Evolutionary conservation across 2,329 filamentous ascomycete species (phyloP), one percentile per base, ranked within the genome.

Genomic region (Fusarium longipes): DNA sequence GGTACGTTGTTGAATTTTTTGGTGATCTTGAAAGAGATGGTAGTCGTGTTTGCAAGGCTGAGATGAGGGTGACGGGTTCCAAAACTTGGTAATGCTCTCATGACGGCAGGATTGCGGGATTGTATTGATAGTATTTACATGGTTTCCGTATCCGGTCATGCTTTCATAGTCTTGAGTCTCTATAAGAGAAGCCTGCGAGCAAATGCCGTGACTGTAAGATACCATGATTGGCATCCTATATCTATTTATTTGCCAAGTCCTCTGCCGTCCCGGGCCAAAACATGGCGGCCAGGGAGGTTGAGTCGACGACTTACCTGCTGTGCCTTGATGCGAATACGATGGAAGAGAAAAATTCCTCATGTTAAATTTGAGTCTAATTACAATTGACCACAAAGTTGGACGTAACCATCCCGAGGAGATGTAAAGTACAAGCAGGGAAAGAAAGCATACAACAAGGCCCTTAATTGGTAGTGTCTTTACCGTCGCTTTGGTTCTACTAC

Each of bases 351-450:
- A 8, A 7, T 6, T n/a, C 22, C 18, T 10, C 15, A 9, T 9
- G 17, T 11, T 33, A 54, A 32, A 32, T 40, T 30, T 30, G 25
- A 38, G 36, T 50, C 11, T 24, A 36, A 14, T 48, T 9, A 10
- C 5, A 40, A 25, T 11, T 40, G 22, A 40, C 20, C 38, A 24
- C 11, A 40, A 3, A 17, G 14, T 20, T 33, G 29, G n/a, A 30
- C 10, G 24, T 11, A 8, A 20, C 20, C 33, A 38, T 36, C 38
- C 64, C 58, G 59, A 65, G 64, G 59, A 67, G 27, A 67, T 67
- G n/a, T 22, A 32, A 32, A 24, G 5, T 17, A n/a, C n/a, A n/a
- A n/a, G 32, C 36, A 8, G 17, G 35, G 17, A 10, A 32, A 32
- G 14, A 54, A 15, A 54, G 63, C 35, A 44, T 35, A 22, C 63